A percentile compares a stretch with the other conserved stretches of the same genome.
phyloP scores from a whole-genome alignment of 1,139 yeast genomes.

The Geotrichum fermentans region DNA sequence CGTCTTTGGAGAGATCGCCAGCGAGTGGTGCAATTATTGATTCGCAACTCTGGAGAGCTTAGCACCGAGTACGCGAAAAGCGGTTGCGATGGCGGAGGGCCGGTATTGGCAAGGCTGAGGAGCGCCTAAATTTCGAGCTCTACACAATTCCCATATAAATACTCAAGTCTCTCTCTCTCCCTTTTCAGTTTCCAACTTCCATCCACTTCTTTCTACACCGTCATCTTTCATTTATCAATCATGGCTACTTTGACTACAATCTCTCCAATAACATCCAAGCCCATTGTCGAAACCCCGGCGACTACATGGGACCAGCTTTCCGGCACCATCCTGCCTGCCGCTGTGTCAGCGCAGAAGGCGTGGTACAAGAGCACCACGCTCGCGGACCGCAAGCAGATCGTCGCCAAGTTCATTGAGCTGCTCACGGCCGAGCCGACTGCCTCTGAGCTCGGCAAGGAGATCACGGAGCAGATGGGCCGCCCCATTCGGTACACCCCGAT shows the following conservation, averaged over 20 bases:
- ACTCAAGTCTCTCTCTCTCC: too few relatives aligned
- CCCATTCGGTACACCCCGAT: constrained; percentile 37
- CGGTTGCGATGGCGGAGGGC: too few relatives aligned
- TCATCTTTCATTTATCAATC: background rate
- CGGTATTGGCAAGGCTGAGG: too few relatives aligned
- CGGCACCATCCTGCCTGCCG: constrained; percentile 26
- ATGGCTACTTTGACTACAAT: constrained; percentile 30
- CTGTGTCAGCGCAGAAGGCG: constrained; percentile 31
- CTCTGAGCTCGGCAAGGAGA: constrained; percentile 30
- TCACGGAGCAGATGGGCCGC: constrained; percentile 40
- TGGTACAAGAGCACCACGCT: constrained; percentile 32
- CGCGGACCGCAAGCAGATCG: constrained; percentile 33
- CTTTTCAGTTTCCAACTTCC: too few relatives aligned
- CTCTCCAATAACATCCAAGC: constrained; percentile 34
- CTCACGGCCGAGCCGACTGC: constrained; percentile 30
- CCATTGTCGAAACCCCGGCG: constrained; percentile 32
- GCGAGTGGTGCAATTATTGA: too few relatives aligned
- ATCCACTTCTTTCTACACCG: background rate
- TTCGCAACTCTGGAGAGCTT: too few relatives aligned
- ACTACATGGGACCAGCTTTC: constrained; percentile 30
- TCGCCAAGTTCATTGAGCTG: constrained; percentile 32
- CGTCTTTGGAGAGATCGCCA: too few relatives aligned
- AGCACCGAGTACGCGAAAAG: too few relatives aligned
- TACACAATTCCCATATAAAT: too few relatives aligned
- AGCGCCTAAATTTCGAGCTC: too few relatives aligned